phyloP scores from a whole-genome alignment of 1,284 basidiomycete genomes.

The Takashimella tepidaria region DNA sequence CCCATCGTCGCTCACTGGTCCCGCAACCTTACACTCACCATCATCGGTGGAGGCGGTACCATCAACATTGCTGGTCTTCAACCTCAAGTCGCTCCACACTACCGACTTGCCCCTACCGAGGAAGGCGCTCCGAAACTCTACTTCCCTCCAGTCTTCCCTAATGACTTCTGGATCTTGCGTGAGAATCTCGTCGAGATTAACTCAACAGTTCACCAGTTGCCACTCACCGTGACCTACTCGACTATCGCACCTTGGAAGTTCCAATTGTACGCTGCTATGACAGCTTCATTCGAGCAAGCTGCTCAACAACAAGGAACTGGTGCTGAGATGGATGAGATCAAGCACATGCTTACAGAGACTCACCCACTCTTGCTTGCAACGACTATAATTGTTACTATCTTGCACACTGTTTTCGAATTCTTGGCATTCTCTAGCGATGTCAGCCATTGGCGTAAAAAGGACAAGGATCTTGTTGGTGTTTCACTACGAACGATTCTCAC shows the following conservation, averaged over 20 bases:
- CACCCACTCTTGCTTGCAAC: conserved; percentile 79
- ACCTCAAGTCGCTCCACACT: conserved; percentile 53
- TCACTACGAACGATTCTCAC: conserved; percentile 69
- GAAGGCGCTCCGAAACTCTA: conserved; percentile 61
- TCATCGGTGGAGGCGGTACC: conserved; percentile 64
- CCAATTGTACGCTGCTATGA: conserved; percentile 72
- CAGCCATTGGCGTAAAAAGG: conserved; percentile 87
- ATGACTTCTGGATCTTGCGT: conserved; percentile 86
- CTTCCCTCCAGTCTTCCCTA: conserved; percentile 83
- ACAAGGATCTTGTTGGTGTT: conserved; percentile 56
- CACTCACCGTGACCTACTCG: conserved; percentile 75
- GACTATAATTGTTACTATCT: conserved; percentile 68
- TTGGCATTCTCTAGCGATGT: conserved; percentile 92
- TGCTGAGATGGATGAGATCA: conserved; percentile 84
- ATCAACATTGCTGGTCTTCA: conserved; percentile 61
- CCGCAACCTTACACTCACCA: conserved; percentile 78
- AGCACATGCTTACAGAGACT: conserved; percentile 89
- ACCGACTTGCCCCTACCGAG: conserved; percentile 54
- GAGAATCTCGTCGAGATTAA: conserved; percentile 77
- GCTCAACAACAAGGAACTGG: conserved; percentile 61
- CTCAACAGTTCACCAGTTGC: conserved; percentile 63
- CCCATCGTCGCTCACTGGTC: conserved; percentile 69
- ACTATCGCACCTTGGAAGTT: conserved; percentile 74
- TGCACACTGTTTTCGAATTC: conserved; percentile 91
- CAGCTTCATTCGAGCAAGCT: conserved; percentile 69